phyloP scores from a whole-genome alignment of 257 asterid genomes.

The Echites panduratus region DNA sequence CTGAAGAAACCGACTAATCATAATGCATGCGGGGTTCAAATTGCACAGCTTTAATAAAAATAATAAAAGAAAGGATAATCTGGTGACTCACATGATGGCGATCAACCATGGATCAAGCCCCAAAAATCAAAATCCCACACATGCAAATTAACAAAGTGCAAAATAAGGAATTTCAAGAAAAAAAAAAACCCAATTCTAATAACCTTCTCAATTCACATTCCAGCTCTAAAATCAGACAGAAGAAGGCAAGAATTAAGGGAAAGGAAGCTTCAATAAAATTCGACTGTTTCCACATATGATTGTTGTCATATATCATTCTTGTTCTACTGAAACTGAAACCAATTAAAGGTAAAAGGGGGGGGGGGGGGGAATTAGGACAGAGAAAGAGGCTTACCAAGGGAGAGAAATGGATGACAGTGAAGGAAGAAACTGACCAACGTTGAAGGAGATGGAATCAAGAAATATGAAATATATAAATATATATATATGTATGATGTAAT shows the following conservation, averaged over 20 bases:
- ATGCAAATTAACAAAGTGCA: conserved; percentile 32
- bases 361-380: conserved; percentile 3
- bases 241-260: background rate
- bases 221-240: conserved; percentile 6
- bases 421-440: conserved; percentile 39
- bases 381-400: conserved; percentile 51
- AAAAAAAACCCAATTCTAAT: conserved; percentile 37
- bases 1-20: background rate
- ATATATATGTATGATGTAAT: background rate
- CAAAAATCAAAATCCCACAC: conserved; percentile 31
- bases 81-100: conserved; percentile 19
- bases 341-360: background rate
- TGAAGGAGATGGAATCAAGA: conserved; percentile 45
- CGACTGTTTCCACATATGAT: background rate
- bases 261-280: conserved; percentile 1
- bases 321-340: background rate
- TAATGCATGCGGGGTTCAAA: conserved; percentile 8
- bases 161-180: conserved; percentile 29
- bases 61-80: background rate
- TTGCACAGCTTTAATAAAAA: background rate
- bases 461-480: conserved; percentile 18
- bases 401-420: conserved; percentile 44
- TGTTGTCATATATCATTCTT: background rate
- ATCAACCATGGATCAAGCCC: conserved; percentile 37
- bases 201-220: conserved; percentile 10